Base-by-base conservation (phyloP, 2,329 filamentous ascomycete species). In the Aspergillus versicolor region DNA sequence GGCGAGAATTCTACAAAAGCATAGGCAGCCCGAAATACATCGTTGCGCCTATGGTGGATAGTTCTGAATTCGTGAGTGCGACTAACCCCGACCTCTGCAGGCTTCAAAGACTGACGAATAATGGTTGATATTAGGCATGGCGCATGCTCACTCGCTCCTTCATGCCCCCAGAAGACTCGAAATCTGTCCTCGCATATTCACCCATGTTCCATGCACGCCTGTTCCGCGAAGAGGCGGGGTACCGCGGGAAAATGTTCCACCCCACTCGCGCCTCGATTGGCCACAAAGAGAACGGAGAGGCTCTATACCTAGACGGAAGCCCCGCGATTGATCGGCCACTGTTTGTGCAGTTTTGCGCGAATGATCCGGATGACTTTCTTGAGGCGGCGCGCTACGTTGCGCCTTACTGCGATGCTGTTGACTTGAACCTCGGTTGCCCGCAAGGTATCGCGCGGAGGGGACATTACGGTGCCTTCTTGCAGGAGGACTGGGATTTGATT, bases 41-140 rank as follows among this genome's bases (percentile, higher is more conserved):
- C 30, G 83, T 99, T 54, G 94, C 94, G 34, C 94, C 94, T 37
- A 99, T 99, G 94, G 94, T 99, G 21, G 93, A 99, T 70, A 91
- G 97, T 74, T 97, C 92, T 32, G 94, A 99, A 79, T 97, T 97
- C 79, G 92, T 96, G 80, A 63, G 88, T 80, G 15, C 4, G 24
- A 15, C n/a, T 8, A 8, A 3, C 8, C 2, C 12, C 17, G 21
- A 3, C 27, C 4, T 40, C 3, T 17, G 30, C 24, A 11, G 9
- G 27, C n/a, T 19, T 46, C 4, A 47, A 21, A 47, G 12, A 32
- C 48, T 51, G 48, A 53, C 13, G 43, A 51, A 61, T 63, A 61
- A 60, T 37, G 44, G 49, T 51, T 48, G 61, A 61, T 59, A 57
- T 37, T 34, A 96, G 92, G 94, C 93, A 67, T 99, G 94, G 94